Evolutionary conservation across 2,329 filamentous ascomycete genomes (phyloP).

Genomic region (Camptophora hylomeconis): DNA sequence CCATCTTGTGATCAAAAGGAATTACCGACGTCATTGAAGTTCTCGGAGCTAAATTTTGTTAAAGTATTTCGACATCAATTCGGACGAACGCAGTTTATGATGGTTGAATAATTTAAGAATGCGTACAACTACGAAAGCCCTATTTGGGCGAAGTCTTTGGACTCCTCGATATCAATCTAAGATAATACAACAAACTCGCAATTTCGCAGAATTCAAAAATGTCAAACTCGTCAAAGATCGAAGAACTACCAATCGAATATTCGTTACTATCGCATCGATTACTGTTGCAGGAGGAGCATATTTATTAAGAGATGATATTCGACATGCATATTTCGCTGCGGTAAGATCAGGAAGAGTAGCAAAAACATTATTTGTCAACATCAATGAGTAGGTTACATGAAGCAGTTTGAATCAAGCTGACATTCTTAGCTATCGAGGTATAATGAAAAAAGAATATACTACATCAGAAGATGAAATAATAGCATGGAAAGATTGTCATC

Average conservation of each 20-base stretch:
- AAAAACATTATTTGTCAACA: slow-evolving; percentile 61
- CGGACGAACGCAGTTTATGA: too few species aligned
- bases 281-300: slow-evolving; percentile 31
- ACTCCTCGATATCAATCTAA: too few species aligned
- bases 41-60: too few species aligned
- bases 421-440: slow-evolving; percentile 63
- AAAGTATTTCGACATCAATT: too few species aligned
- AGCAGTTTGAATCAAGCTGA: slow-evolving; percentile 1
- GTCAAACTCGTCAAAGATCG: slow-evolving; percentile 1
- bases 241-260: slow-evolving; percentile 3
- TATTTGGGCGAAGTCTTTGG: too few species aligned
- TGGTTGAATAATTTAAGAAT: too few species aligned
- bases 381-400: slow-evolving; percentile 58
- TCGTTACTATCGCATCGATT: slow-evolving; percentile 21
- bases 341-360: slow-evolving; percentile 71
- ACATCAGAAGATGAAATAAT: slow-evolving; percentile 52
- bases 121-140: too few species aligned
- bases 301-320: slow-evolving; percentile 52
- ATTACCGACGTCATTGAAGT: too few species aligned
- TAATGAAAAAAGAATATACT: slow-evolving; percentile 55
- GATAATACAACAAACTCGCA: too few species aligned
- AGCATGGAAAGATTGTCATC: slow-evolving; percentile 72
- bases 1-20: too few species aligned
- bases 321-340: slow-evolving; percentile 60
- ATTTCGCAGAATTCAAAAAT: too few species aligned